Base-by-base conservation (phyloP, 352 stramenopile genomes). In the Phytopythium helicoides region DNA sequence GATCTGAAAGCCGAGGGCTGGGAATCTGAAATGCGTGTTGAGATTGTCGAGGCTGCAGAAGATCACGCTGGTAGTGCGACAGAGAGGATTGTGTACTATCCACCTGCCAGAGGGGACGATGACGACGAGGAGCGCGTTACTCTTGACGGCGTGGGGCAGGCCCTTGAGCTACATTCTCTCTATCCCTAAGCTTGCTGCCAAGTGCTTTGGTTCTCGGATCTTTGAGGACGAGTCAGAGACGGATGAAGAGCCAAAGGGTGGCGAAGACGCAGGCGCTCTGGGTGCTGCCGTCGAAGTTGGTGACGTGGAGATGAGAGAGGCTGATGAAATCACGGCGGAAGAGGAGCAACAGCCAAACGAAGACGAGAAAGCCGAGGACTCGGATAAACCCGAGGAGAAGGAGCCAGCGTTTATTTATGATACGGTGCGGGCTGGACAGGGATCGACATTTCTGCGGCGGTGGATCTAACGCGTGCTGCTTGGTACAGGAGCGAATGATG, bases 361-460 rank as follows among this genome's bases (percentile, higher is more conserved):
- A 36, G 57, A 47, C 51, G 21, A 15, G 34, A 47, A 15, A 44
- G 42, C 22, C 15, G 38, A 55, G 28, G 40, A 28, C 9, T 42
- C 39, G 9, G 62, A 78, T 38, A 45, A 47, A 22, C 56, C 62
- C 6, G 46, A 63, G 22, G 60, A 54, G 12, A 35, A 58, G 14
- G 6, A 14, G 36, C 59, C 70, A 36, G 60, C 76, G 35, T 92
- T 93, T 76, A 78, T 92, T 74, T 89, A 87, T 78, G 81, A 95
- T 35, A 61, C 89, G 81, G 85, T 95, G 61, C n/a, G 65, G 54
- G 16, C 10, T 6, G 16, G 38, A 12, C 44, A 56, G 25, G 39
- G 31, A 23, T 8, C 7, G 18, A 21, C 4, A 16, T 3, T 16
- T 7, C 23, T 0, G 12, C 9, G 38, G 51, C 26, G 4, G 42